These are phyloP conservation scores for Skeletonema potamos DNA, from an alignment of 108 stramenopile genomes.

Conservation along the genomic window DNA sequence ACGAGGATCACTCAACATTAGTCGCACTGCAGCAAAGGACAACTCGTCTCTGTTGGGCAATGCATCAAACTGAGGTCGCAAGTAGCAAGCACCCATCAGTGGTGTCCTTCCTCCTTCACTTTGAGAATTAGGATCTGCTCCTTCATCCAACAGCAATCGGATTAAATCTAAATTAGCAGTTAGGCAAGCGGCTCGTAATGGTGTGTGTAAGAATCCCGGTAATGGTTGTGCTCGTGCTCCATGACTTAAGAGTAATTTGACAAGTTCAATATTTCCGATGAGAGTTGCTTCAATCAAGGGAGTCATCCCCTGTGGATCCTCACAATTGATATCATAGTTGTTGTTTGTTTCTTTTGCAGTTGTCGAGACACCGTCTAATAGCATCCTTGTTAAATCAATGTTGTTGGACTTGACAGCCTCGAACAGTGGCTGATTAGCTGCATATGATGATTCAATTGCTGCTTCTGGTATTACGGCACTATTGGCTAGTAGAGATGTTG, in stretches of 20 bases:
- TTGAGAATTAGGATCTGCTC: conserved; percentile 41
- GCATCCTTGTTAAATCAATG: conserved; percentile 4
- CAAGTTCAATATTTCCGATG: conserved; percentile 30
- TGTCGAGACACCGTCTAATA: conserved; percentile 6
- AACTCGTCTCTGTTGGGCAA: conserved; percentile 10
- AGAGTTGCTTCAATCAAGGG: conserved; percentile 45
- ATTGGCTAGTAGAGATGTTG: background rate
- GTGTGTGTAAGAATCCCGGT: conserved; percentile 42
- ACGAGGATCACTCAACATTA: conserved; percentile 27
- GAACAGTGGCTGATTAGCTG: conserved; percentile 24
- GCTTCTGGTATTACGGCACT: background rate
- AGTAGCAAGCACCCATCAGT: conserved; percentile 46
- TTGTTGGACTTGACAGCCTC: conserved; percentile 38
- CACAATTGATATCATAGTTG: conserved; percentile 34
- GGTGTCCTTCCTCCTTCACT: conserved; percentile 44
- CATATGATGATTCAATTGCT: conserved; percentile 6
- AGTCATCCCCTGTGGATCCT: conserved; percentile 36
- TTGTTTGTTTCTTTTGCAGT: background rate
- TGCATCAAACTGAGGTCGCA: conserved; percentile 41
- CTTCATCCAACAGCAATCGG: conserved; percentile 24
- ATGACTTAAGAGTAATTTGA: conserved; percentile 18
- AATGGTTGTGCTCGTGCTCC: conserved; percentile 41
- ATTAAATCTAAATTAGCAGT: conserved; percentile 41
- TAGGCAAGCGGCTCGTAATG: conserved; percentile 41
- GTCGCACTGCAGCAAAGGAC: conserved; percentile 23